Evolutionary conservation across 2,329 filamentous ascomycete genomes (phyloP).

Genomic region (Fusarium sp.): DNA sequence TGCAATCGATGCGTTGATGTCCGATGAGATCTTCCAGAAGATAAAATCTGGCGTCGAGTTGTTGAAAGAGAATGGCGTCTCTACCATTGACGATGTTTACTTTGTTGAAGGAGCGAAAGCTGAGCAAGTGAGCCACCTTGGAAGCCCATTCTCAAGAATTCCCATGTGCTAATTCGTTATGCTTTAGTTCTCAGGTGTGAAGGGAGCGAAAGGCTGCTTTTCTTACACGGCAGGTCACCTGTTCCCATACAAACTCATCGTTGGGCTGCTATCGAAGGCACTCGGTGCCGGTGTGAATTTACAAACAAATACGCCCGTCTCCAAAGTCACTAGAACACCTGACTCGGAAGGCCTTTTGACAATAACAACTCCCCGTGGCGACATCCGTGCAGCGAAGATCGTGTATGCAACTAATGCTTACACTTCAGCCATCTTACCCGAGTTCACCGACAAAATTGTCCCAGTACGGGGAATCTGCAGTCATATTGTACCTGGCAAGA

Average conservation of each 20-base stretch:
- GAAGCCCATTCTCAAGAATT: too few relatives aligned
- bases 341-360: neutral
- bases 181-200: neutral
- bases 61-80: neutral
- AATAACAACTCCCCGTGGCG: neutral
- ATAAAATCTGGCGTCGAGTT: neutral
- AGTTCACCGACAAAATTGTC: neutral
- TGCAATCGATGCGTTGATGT: neutral
- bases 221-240: constrained; percentile 1
- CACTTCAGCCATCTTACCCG: neutral
- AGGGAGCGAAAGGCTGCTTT: neutral
- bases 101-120: neutral
- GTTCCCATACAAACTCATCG: constrained; percentile 10
- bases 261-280: neutral
- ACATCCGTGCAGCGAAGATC: neutral
- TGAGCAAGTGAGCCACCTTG: neutral
- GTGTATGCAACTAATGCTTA: neutral
- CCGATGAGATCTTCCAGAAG: neutral
- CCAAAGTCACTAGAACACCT: neutral
- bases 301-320: neutral
- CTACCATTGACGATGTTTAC: constrained; percentile 3
- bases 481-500: neutral
- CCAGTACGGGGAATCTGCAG: constrained; percentile 9
- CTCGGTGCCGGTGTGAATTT: constrained; percentile 1
- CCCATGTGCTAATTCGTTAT: too few relatives aligned